These are phyloP conservation scores for Suillus weaverae DNA, from an alignment of 768 basidiomycete genomes.

Conservation along the genomic window DNA sequence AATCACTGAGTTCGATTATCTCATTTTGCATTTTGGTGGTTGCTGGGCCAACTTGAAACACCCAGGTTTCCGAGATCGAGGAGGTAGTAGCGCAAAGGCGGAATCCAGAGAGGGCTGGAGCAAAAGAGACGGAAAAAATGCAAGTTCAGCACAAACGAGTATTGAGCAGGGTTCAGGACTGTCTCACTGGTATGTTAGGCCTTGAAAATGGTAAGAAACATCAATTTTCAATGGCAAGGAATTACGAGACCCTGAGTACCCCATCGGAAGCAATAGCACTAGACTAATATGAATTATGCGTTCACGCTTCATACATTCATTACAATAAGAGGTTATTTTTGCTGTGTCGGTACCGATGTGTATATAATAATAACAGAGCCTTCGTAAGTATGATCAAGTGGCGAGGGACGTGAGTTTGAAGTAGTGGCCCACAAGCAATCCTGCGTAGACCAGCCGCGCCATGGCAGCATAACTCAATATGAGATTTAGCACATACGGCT, in stretches of 20 bases:
- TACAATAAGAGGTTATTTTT: not conserved
- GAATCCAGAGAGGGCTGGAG: not conserved
- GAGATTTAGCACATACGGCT: not conserved
- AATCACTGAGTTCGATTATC: constrained; percentile 5
- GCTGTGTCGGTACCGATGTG: not conserved
- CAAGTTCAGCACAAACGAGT: not conserved
- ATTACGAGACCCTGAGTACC: not conserved
- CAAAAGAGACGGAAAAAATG: not conserved
- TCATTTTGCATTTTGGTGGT: constrained; percentile 1
- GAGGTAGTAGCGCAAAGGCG: not conserved
- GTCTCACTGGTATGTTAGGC: not conserved
- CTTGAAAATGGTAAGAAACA: not conserved
- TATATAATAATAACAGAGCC: not conserved
- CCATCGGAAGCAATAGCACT: not conserved
- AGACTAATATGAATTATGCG: not conserved
- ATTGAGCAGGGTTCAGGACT: not conserved
- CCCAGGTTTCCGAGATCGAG: not conserved
- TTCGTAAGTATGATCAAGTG: not conserved
- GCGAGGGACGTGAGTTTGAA: not conserved
- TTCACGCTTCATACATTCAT: not conserved
- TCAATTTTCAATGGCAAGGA: not conserved
- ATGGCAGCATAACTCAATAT: not conserved
- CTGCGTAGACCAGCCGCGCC: not conserved
- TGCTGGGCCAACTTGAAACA: not conserved
- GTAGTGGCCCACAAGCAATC: not conserved